Evolutionary conservation across 768 basidiomycete species (phyloP), one percentile per base, ranked within the genome.

Genomic region (Fomitopsis pulvina): DNA sequence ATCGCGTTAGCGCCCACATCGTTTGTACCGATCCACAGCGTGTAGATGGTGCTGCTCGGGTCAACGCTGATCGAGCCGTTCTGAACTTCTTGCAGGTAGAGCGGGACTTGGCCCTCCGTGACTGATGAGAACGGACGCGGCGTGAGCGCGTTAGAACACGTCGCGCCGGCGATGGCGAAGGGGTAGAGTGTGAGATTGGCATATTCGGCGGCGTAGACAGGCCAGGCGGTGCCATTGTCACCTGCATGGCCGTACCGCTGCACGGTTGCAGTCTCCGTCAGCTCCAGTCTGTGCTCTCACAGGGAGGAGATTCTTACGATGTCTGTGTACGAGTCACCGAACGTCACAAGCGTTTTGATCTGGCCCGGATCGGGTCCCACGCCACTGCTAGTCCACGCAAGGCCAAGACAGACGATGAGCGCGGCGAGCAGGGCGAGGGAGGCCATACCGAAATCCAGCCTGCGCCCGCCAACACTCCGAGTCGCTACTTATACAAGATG

Each of bases 271-370:
- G 26, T 52, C 56, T 16, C 14, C 14, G 14, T 37, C 34, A 37
- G 4, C 34, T 5, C 14, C n/a, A n/a, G n/a, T n/a, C n/a, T 2
- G 58, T 53, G 14, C 7, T 5, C 12, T 20, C 16, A n/a, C 24
- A 6, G 12, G 9, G 80, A 79, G 80, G 79, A 82, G 11, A 75
- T 30, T 26, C 54, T 44, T 29, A 57, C 60, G 22, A 75, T 61
- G 50, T 83, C 80, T 0, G 78, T 81, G 59, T 78, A 80, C 45
- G 77, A 79, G 62, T 83, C 81, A 4, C 83, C 81, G 50, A 85
- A 85, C 0, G 81, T 83, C 46, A 80, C 81, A 6, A 84, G 68
- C 51, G 76, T 75, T 61, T 77, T 80, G 45, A 84, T 80, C 53
- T 80, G 77, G 8, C 68, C 68, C 0, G 68, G 66, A 0, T 20